Evolutionary conservation across 1,284 basidiomycete species (phyloP).

Genomic region (Inonotus hispidus): DNA sequence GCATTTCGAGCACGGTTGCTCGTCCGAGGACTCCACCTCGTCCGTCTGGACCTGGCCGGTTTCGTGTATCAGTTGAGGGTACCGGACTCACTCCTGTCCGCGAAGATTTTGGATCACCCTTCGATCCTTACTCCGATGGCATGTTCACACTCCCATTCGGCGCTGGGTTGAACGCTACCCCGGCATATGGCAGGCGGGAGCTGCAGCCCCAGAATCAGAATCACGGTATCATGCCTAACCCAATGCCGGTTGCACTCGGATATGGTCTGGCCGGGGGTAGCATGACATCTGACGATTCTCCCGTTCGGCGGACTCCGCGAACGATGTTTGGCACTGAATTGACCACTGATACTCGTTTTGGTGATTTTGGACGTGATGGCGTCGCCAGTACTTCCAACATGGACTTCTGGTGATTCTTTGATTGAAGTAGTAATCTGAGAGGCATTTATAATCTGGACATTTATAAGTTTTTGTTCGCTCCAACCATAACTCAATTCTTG

Average conservation of each 20-base stretch:
- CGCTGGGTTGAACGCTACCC: background rate
- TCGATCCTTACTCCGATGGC: constrained; percentile 4
- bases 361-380: constrained; percentile 73
- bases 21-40: constrained; percentile 15
- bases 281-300: constrained; percentile 25
- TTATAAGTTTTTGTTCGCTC: background rate
- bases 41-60: constrained; percentile 7
- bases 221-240: background rate
- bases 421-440: background rate
- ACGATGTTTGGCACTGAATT: constrained; percentile 81
- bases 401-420: constrained; percentile 32
- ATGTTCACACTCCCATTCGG: constrained; percentile 6
- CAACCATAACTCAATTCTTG: background rate
- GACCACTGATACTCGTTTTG: constrained; percentile 68
- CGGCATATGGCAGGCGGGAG: constrained; percentile 15
- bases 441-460: background rate
- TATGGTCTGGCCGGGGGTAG: constrained; percentile 21
- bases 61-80: background rate
- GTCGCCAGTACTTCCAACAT: constrained; percentile 57
- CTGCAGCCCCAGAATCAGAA: constrained; percentile 25
- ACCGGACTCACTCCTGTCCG: background rate
- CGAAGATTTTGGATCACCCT: background rate
- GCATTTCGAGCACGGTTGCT: constrained; percentile 5
- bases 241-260: constrained; percentile 14
- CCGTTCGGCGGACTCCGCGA: constrained; percentile 44